phyloP scores from a whole-genome alignment of 768 basidiomycete genomes.

The Infundibulicybe gibba region DNA sequence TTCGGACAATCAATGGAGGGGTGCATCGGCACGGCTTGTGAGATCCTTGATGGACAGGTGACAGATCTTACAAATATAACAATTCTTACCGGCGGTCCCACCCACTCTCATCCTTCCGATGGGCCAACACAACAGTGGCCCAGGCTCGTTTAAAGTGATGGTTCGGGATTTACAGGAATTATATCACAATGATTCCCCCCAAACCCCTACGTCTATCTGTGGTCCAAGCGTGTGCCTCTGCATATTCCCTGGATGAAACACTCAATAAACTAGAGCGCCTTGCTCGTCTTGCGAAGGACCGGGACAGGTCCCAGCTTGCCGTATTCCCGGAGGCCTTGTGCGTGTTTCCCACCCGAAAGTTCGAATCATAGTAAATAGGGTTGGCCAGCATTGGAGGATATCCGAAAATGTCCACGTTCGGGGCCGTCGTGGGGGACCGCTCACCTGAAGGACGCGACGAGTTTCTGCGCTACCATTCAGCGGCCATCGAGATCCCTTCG shows the following conservation, averaged over 20 bases:
- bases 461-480: constrained; percentile 48
- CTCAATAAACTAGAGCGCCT: constrained; percentile 46
- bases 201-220: constrained; percentile 46
- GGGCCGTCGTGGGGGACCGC: constrained; percentile 46
- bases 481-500: constrained; percentile 57
- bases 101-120: too few species aligned
- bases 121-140: too few species aligned
- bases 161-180: too few species aligned
- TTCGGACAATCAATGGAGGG: too few species aligned
- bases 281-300: constrained; percentile 39
- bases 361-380: not conserved
- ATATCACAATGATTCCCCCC: not conserved
- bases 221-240: constrained; percentile 46
- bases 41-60: too few species aligned
- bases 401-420: constrained; percentile 55
- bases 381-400: constrained; percentile 41
- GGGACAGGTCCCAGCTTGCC: constrained; percentile 43
- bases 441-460: constrained; percentile 51
- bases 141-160: too few species aligned
- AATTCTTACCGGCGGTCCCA: too few species aligned
- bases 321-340: constrained; percentile 62
- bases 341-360: constrained; percentile 10
- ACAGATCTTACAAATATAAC: too few species aligned
- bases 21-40: too few species aligned
- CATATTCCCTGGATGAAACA: constrained; percentile 35